Evolutionary conservation across 2,329 filamentous ascomycete genomes (phyloP), one percentile per base, ranked within the genome.

Genomic region (Fonsecaea multimorphosa): DNA sequence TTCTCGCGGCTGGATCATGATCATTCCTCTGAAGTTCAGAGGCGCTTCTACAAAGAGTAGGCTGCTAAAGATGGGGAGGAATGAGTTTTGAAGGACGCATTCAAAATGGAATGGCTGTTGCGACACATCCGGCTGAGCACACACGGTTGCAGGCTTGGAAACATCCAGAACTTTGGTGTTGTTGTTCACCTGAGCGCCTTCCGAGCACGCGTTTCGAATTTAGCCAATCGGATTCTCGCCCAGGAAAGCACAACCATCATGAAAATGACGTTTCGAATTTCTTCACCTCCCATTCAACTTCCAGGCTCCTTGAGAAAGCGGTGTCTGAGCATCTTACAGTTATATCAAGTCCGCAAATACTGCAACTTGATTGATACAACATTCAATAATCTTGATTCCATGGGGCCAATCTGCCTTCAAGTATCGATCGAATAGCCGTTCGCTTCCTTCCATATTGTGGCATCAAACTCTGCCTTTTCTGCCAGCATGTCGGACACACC

Each of bases 401-500:
- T 49, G 22, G 22, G 11, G 22, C 19, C 19, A 27, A 49, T 49
- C 22, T 24, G 12, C 12, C 1, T 3, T 49, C 44, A 24, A 49
- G 2, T 16, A 19, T 12, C 44, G 22, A 24, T 5, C 44, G 44
- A 49, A 40, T 40, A 40, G 19, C 24, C 22, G 12, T 16, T 24
- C 19, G 11, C 19, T 49, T 24, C 44, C 22, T 49, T 24, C 44
- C 27, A 22, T 49, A 14, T 40, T 40, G 38, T 40, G 38, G 44
- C 44, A 14, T 24, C 44, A 24, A 27, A 14, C 44, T 49, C 22
- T 4, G 44, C 8, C 44, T 12, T 24, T 27, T 49, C 44, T 52
- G 40, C 31, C 49, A 60, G 19, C 59, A 71, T 70, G 70, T 61
- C 68, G 16, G 66, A 70, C 52, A 64, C 66, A 19, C 64, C 66